Conservation (phyloP, 441 rosid genomes). For the Croton setiger region DNA sequence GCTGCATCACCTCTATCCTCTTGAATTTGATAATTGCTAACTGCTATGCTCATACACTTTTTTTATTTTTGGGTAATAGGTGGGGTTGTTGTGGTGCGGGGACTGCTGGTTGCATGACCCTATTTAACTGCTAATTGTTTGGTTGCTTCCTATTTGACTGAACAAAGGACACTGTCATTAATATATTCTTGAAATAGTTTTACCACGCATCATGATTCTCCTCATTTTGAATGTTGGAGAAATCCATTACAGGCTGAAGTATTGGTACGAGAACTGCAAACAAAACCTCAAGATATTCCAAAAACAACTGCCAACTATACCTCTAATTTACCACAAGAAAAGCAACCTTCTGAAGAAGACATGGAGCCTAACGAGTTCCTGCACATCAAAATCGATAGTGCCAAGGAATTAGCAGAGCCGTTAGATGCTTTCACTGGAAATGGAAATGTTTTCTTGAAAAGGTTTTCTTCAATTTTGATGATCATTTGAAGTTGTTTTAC, state of each 20-base stretch:
- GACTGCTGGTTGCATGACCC: not conserved
- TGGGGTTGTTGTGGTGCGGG: too few species aligned
- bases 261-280: conserved; percentile 37
- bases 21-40: too few species aligned
- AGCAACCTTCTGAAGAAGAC: conserved; percentile 30
- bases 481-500: conserved; percentile 12
- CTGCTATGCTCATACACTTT: not conserved
- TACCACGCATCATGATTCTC: conserved; percentile 1
- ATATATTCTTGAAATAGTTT: not conserved
- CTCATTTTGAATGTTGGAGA: conserved; percentile 12
- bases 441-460: conserved; percentile 65
- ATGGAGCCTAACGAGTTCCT: conserved; percentile 27
- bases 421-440: conserved; percentile 49
- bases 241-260: conserved; percentile 49
- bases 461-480: conserved; percentile 41
- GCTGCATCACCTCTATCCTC: too few species aligned
- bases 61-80: too few species aligned
- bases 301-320: conserved; percentile 30
- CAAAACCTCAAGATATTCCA: conserved; percentile 35
- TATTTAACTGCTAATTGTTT: not conserved
- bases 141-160: not conserved
- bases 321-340: conserved; percentile 28
- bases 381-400: conserved; percentile 32
- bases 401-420: conserved; percentile 37
- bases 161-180: not conserved